Evolutionary conservation across 116 monocot species (phyloP).

Genomic region (Zostera marina): DNA sequence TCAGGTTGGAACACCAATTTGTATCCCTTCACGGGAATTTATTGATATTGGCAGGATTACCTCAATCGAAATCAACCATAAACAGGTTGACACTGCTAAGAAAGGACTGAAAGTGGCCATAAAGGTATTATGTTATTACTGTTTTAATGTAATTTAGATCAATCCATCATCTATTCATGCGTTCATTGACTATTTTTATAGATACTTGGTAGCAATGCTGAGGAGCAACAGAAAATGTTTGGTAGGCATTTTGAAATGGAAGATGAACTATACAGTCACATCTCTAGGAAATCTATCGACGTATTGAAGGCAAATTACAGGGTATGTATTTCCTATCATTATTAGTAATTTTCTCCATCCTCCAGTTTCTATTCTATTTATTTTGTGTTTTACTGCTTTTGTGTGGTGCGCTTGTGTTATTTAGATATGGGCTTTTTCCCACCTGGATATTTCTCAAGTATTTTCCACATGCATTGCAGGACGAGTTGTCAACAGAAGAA

Average conservation of each 20-base stretch:
- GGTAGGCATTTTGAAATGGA: constrained; percentile 98
- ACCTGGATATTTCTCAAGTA: neutral
- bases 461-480: constrained; percentile 17
- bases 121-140: constrained; percentile 34
- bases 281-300: constrained; percentile 83
- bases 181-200: constrained; percentile 12
- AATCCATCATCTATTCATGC: neutral
- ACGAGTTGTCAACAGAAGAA: constrained; percentile 65
- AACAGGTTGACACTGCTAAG: constrained; percentile 75
- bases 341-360: neutral
- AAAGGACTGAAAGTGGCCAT: constrained; percentile 96
- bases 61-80: constrained; percentile 92
- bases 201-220: constrained; percentile 67
- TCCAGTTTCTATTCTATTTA: no score
- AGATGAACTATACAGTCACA: constrained; percentile 95
- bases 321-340: constrained; percentile 17
- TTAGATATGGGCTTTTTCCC: no score
- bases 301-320: constrained; percentile 65
- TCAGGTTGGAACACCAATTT: constrained; percentile 91
- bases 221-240: constrained; percentile 92
- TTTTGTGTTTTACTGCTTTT: no score
- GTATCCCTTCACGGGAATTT: constrained; percentile 76
- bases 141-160: neutral
- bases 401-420: no score
- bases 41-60: constrained; percentile 86